Base-by-base conservation (phyloP, 129 eudicot genomes). In the Cynara cardunculus region DNA sequence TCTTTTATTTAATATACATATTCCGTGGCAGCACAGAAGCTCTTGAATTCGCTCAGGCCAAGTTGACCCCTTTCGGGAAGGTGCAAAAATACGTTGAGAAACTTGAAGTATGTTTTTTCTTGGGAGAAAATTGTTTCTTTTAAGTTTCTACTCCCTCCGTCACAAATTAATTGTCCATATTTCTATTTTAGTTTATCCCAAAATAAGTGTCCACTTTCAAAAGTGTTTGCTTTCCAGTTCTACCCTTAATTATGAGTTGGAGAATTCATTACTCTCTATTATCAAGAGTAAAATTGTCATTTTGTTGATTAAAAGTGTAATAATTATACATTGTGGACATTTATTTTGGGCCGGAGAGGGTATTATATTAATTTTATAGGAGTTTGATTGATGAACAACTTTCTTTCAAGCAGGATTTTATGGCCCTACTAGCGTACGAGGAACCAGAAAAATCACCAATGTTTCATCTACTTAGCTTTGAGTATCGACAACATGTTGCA, bases 381-480 rank as follows among this genome's bases (percentile, higher is more conserved):
- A 71, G 21, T 34, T 82, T 70, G 31, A 5, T 62, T 31, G 16
- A 53, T 69, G 32, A 76, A 56, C 7, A 19, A 13, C 34, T 53
- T 82, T 12, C 79, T 37, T 73, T 78, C 27, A 0, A 84, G 64
- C 82, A 95, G 99, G 99, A 95, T 62, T 89, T 90, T 53, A 84
- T 95, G 94, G 94, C 91, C 25, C 80, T 95, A 34, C 84, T 95
- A 62, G 99, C 97, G 76, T 95, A 95, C 30, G 93, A 89, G 59
- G 97, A 95, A 77, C 99, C 99, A 69, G 93, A 95, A 75, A 95
- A 86, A 64, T 92, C 97, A 19, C 99, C 99, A 24, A 87, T 95
- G 99, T 92, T 92, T 80, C 91, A 90, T 88, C 89, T 95, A 16
- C 86, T 95, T 44, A 89, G 94, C 87, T 67, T 34, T 21, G 99